These are phyloP conservation scores for Chalciporus piperatoides DNA, from an alignment of 1,284 basidiomycete species.

Conservation along the genomic window DNA sequence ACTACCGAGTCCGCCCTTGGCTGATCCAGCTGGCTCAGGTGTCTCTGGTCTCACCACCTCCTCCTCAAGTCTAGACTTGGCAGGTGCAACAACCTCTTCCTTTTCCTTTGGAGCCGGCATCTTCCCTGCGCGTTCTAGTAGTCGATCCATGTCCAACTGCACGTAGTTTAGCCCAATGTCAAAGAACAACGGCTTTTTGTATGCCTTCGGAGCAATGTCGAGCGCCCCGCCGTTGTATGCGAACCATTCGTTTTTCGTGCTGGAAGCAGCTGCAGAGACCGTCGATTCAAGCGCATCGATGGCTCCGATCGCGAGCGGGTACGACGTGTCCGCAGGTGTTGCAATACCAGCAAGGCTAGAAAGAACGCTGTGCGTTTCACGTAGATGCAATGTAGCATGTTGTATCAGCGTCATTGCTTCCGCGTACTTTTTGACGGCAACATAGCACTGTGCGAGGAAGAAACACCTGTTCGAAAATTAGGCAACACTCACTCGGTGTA, in stretches of 20 bases:
- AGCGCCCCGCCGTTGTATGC: conserved; percentile 64
- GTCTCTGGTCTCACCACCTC: conserved; percentile 35
- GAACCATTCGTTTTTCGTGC: conserved; percentile 79
- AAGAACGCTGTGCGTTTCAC: conserved; percentile 58
- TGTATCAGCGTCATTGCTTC: conserved; percentile 68
- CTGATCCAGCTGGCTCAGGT: conserved; percentile 36
- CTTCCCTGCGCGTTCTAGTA: conserved; percentile 71
- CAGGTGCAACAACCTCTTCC: conserved; percentile 25
- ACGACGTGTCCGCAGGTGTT: conserved; percentile 44
- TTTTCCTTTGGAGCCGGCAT: conserved; percentile 17
- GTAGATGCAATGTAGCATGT: conserved; percentile 64
- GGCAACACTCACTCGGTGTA: not conserved
- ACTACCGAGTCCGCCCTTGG: conserved; percentile 39
- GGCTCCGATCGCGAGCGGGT: conserved; percentile 44
- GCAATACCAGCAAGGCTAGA: conserved; percentile 42
- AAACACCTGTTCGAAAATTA: conserved; percentile 46
- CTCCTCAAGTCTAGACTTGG: conserved; percentile 27
- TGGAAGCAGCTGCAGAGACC: conserved; percentile 47
- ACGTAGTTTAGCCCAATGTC: conserved; percentile 94
- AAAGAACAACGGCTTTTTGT: conserved; percentile 87
- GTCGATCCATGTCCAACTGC: conserved; percentile 74
- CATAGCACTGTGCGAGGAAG: conserved; percentile 70
- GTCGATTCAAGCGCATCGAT: conserved; percentile 50
- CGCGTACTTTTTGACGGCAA: conserved; percentile 63
- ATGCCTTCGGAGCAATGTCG: conserved; percentile 42